Base-by-base conservation (phyloP, 805 yeast species). In the Dipodascopsis tothii region DNA sequence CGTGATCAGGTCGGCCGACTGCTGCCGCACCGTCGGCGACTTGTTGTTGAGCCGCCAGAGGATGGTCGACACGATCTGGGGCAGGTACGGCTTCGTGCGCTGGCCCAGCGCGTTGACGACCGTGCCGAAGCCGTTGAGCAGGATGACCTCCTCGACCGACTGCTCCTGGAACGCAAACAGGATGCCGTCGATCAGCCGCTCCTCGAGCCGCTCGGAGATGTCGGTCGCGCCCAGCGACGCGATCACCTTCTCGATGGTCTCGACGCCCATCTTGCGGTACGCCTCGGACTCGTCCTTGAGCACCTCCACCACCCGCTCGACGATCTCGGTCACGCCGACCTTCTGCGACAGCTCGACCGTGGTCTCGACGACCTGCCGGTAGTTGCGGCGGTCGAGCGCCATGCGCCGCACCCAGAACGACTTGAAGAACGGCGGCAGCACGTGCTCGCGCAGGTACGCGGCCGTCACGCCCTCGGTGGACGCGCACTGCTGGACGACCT, bases 211-310 rank as follows among this genome's bases (percentile, higher is more conserved):
- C 30, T 75, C 76, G 40, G 78, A 74, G 35, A 87, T 61, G 30
- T 81, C 92, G 4, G 73, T 66, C 0, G 76, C 69, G 1, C 84
- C 84, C 4, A 70, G 51, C 5, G 63, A 50, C 2, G 63, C 55
- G 17, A 82, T 67, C 25, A 82, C 73, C 53, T 70, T 75, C 51
- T 76, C 72, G 2, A 81, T 67, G 0, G 94, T 72, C 42, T 80
- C 87, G 4, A 83, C 76, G 0, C 86, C 78, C 94, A 90, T 81
- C 46, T 68, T 70, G 44, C 96, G 69, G 46, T 81, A 78, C 1
- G 81, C 77, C 57, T 86, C 95, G 5, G 92, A 78, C 44, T 81
- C 87, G 61, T 90, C 96, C 56, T 83, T 83, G 45, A 94, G 64
- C 2, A 72, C 75, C 1, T 63, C 62, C 1, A 84, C 65, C 17